phyloP scores from a whole-genome alignment of 345 rosid species.

The Combretum micranthum region DNA sequence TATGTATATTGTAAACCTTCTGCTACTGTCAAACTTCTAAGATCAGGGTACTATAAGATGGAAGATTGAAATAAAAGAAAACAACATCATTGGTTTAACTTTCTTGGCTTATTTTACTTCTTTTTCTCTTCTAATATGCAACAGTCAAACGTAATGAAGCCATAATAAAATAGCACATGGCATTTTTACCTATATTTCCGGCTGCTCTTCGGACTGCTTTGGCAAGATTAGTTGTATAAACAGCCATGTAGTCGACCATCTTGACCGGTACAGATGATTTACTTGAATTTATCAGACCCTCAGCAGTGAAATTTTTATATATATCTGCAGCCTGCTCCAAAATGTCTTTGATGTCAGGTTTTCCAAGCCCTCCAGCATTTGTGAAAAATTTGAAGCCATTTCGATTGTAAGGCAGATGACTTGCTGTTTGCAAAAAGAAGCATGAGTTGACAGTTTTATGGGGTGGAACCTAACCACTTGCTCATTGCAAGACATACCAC shows the following conservation, averaged over 20 bases:
- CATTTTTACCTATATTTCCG: constrained; percentile 62
- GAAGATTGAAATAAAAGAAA: no score
- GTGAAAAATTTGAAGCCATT: constrained; percentile 98
- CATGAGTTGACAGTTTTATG: constrained; percentile 16
- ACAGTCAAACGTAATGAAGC: no score
- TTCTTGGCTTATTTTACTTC: no score
- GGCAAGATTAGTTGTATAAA: constrained; percentile 80
- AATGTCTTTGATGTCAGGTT: constrained; percentile 74
- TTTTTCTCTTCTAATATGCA: no score
- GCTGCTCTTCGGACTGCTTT: constrained; percentile 85
- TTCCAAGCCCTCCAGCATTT: constrained; percentile 89
- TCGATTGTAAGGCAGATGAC: constrained; percentile 98
- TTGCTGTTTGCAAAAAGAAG: constrained; percentile 46
- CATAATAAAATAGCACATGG: no score
- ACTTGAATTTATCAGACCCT: constrained; percentile 27
- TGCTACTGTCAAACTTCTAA: no score
- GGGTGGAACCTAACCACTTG: not conserved
- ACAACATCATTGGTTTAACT: no score
- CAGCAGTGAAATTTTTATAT: constrained; percentile 42
- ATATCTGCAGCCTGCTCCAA: constrained; percentile 79
- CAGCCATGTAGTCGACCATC: constrained; percentile 77
- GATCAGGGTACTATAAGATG: not conserved
- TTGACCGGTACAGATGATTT: constrained; percentile 35
- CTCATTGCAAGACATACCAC: not conserved
- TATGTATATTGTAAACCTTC: no score